Base-by-base conservation (phyloP, 176 grass and related monocot species). In the Zizania latifolia region DNA sequence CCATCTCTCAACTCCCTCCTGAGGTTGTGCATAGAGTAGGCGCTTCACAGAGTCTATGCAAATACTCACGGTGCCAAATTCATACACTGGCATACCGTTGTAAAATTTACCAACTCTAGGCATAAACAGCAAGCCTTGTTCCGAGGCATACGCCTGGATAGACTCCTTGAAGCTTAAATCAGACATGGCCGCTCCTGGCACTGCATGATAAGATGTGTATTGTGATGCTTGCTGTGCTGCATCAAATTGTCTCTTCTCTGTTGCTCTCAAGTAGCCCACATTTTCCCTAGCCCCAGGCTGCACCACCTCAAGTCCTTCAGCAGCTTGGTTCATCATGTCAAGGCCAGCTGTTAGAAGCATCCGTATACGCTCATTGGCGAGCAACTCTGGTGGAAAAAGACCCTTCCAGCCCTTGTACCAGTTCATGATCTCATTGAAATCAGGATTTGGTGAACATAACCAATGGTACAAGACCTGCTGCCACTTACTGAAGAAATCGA, bases 401-500 rank as follows among this genome's bases (percentile, higher is more conserved):
- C 77, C 85, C 79, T 92, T 97, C 93, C 93, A 97, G 33, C 85
- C 87, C 67, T 84, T 86, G 33, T 97, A 97, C 90, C 93, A 93
- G 66, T 90, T 89, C 76, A 83, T 83, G 35, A 97, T 84, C 62
- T 97, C 93, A 65, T 90, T 90, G 53, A 86, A 93, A 71, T 97
- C 87, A 64, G 93, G 93, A 86, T 82, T 93, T 35, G 78, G 75
- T 14, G 80, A 92, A 44, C 85, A 89, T 63, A 97, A 63, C 90
- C 93, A 97, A 54, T 93, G 90, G 56, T 89, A 97, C 0, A 93
- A 67, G 19, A 97, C 87, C 77, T 82, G 93, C 65, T 93, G 87
- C 93, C 93, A 97, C 79, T 97, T 97, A 48, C 79, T 89, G 57
- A 97, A 97, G 63, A 97, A 93, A 77, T 89, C 87, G 68, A 93